A percentile compares a stretch with the other conserved stretches of the same genome.
phyloP scores from a whole-genome alignment of 1,139 yeast species.

The Yarrowia galli region DNA sequence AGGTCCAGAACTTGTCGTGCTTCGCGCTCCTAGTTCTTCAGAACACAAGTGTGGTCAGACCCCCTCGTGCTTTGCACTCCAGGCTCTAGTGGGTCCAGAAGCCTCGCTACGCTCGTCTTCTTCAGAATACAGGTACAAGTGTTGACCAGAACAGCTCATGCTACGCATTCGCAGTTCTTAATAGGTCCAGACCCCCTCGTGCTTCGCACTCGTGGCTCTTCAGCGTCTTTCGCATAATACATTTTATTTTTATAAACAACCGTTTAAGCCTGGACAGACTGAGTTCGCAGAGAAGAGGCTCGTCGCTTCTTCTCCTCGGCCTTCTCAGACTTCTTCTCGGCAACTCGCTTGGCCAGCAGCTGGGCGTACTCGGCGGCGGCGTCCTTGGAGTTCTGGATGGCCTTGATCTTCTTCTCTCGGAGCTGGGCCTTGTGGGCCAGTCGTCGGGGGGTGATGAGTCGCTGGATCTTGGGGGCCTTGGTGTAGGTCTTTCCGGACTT shows the following conservation, averaged over 20 bases:
- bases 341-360: constrained; percentile 96
- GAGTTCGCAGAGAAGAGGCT: constrained; percentile 90
- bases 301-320: constrained; percentile 99
- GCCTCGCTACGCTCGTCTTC: too few species aligned
- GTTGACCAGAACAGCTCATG: too few species aligned
- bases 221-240: constrained; percentile 16
- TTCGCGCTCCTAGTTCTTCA: too few species aligned
- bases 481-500: constrained; percentile 99
- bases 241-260: constrained; percentile 36
- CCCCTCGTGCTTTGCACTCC: too few species aligned
- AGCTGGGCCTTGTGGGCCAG: constrained; percentile 99
- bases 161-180: too few species aligned
- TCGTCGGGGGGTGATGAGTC: constrained; percentile 98
- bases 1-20: too few species aligned
- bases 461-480: constrained; percentile 99
- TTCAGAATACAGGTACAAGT: too few species aligned
- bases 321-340: constrained; percentile 96
- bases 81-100: too few species aligned
- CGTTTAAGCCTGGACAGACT: constrained; percentile 47
- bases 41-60: too few species aligned
- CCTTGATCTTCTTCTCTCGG: constrained; percentile 90
- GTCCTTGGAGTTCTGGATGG: constrained; percentile 99
- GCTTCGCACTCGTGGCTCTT: too few species aligned
- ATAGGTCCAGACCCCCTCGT: too few species aligned
- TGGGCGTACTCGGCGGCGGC: constrained; percentile 99